phyloP scores from a whole-genome alignment of 106 monocot genomes.

The Dioscorea dumetorum region DNA sequence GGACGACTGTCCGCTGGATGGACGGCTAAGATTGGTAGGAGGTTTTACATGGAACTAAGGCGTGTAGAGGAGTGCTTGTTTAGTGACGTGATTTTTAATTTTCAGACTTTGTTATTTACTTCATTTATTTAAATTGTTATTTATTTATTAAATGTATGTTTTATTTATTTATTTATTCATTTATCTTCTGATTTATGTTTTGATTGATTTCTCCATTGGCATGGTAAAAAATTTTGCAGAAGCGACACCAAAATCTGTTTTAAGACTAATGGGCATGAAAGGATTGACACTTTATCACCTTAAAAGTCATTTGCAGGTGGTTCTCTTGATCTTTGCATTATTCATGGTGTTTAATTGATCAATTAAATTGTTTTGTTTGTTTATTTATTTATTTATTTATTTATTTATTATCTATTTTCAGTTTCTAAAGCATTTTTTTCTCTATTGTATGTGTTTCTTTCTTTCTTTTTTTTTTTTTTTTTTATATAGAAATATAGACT shows the following conservation, averaged over 20 bases:
- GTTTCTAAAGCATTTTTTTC: background rate
- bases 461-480: background rate
- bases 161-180: background rate
- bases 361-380: no score
- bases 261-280: constrained; percentile 78
- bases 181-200: background rate
- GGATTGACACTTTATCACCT: constrained; percentile 79
- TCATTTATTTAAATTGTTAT: no score
- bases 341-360: background rate
- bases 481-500: constrained; percentile 67
- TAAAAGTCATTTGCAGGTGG: constrained; percentile 82
- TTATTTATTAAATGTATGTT: no score
- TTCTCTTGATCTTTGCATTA: background rate
- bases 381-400: background rate
- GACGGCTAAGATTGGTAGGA: no score
- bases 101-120: no score
- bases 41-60: no score
- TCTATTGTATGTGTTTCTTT: background rate
- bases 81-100: no score
- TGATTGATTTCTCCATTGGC: background rate
- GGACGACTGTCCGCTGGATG: no score
- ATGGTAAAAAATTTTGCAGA: constrained; percentile 22
- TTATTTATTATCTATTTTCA: background rate
- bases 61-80: no score
- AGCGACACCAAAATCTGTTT: constrained; percentile 76